phyloP scores from a whole-genome alignment of 805 yeast genomes.

The Pichia cephalocereana region DNA sequence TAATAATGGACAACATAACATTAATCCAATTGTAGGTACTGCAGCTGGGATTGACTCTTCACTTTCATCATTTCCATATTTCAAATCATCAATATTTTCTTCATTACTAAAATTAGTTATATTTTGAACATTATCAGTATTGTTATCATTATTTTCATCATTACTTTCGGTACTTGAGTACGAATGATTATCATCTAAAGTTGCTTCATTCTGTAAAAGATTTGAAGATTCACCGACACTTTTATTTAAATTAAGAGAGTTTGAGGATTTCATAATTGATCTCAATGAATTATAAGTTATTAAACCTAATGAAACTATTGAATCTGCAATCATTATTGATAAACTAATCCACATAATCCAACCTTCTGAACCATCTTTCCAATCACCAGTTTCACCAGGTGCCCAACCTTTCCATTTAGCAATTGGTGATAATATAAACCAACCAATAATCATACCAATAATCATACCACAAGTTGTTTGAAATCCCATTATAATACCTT shows the following conservation, averaged over 20 bases:
- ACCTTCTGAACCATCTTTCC: conserved; percentile 93
- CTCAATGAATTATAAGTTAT: conserved; percentile 2
- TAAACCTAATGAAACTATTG: conserved; percentile 58
- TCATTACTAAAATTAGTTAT: no score
- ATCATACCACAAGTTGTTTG: conserved; percentile 88
- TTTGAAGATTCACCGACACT: not conserved
- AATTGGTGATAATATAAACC: conserved; percentile 86
- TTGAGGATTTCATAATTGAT: not conserved
- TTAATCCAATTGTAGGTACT: conserved; percentile 39
- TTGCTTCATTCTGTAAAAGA: not conserved
- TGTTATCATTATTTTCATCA: not conserved
- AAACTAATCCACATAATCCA: conserved; percentile 95
- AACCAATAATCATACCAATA: conserved; percentile 80
- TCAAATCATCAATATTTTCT: not conserved
- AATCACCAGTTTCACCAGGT: conserved; percentile 79
- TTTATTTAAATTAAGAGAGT: not conserved
- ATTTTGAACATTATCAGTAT: not conserved
- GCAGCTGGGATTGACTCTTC: conserved; percentile 14
- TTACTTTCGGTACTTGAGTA: conserved; percentile 5
- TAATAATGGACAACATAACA: conserved; percentile 60
- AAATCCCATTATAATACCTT: conserved; percentile 95
- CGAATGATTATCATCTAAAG: not conserved
- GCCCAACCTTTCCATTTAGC: conserved; percentile 75
- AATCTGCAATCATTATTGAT: conserved; percentile 90
- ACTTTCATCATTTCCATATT: conserved; percentile 9